Conservation (phyloP, 495 filamentous ascomycete species). For the Xylaria cubensis region DNA sequence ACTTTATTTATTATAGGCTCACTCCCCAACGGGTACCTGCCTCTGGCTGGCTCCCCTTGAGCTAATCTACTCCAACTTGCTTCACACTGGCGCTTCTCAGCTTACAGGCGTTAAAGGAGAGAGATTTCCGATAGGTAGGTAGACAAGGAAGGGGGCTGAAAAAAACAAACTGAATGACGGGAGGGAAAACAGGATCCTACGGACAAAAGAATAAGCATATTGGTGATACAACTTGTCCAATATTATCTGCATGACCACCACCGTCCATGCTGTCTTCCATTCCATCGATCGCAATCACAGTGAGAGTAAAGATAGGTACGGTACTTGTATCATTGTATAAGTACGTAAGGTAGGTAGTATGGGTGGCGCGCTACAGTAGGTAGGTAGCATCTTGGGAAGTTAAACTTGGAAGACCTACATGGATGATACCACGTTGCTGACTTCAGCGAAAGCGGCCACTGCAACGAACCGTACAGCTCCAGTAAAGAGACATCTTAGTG, state of each 20-base stretch:
- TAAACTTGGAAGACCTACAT: background rate
- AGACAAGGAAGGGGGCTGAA: conserved; percentile 11
- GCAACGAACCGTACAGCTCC: background rate
- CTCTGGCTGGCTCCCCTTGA: background rate
- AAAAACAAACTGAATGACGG: background rate
- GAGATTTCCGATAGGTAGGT: background rate
- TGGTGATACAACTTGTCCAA: background rate
- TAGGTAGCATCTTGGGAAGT: background rate
- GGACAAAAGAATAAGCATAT: background rate
- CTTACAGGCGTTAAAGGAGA: background rate
- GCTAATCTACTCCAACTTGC: conserved; percentile 2
- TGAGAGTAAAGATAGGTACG: background rate
- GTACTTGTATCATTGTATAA: background rate
- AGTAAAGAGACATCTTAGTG: background rate
- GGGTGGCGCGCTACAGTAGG: background rate
- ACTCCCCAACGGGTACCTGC: conserved; percentile 17
- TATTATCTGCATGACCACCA: background rate
- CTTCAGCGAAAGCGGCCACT: background rate
- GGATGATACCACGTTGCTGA: background rate
- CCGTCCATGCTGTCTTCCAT: background rate
- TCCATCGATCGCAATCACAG: background rate
- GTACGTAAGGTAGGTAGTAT: too few relatives aligned
- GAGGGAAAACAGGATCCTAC: background rate
- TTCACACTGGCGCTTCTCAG: conserved; percentile 17
- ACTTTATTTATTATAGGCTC: background rate